Percentiles rank a stretch among this genome's conserved stretches.
Conservation (phyloP, 1,284 basidiomycete species). For the Albatrellus sp. region DNA sequence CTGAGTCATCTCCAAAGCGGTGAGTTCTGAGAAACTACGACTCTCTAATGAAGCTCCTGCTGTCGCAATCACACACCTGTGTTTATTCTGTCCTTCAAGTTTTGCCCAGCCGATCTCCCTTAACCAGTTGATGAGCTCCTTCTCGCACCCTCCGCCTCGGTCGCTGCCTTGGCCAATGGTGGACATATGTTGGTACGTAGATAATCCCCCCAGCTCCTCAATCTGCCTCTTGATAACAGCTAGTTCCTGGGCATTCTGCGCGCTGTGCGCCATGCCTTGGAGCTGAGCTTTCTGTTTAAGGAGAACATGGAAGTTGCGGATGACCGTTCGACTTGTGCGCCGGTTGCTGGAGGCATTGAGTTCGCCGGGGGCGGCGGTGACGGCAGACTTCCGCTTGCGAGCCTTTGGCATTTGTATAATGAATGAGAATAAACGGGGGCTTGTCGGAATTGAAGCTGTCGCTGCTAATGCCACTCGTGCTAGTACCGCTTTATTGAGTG, state of each 20-base stretch:
- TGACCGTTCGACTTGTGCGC: conserved; percentile 46
- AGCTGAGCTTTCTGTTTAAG: conserved; percentile 48
- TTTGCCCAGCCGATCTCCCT: conserved; percentile 33
- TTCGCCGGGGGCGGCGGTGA: conserved; percentile 12
- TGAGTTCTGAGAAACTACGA: not conserved
- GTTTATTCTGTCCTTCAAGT: conserved; percentile 17
- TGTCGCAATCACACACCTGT: conserved; percentile 24
- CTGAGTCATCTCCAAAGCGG: conserved; percentile 24
- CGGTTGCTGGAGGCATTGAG: conserved; percentile 27
- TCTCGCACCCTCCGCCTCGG: conserved; percentile 78
- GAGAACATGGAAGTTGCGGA: conserved; percentile 58
- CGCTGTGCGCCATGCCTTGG: conserved; percentile 7
- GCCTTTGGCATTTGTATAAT: conserved; percentile 8
- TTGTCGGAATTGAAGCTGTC: too few species aligned
- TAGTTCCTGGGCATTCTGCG: conserved; percentile 22
- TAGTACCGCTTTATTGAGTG: too few species aligned
- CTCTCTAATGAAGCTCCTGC: not conserved
- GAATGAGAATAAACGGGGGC: not conserved
- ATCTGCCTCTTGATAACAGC: conserved; percentile 47
- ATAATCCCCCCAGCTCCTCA: conserved; percentile 58
- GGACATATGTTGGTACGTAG: conserved; percentile 73
- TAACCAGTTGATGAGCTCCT: conserved; percentile 65
- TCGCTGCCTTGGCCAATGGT: conserved; percentile 66
- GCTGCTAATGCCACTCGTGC: too few species aligned
- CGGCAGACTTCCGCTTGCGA: conserved; percentile 17